These are phyloP conservation scores for Termitomyces sp. DNA, from an alignment of 1,284 basidiomycete species.

Conservation along the genomic window DNA sequence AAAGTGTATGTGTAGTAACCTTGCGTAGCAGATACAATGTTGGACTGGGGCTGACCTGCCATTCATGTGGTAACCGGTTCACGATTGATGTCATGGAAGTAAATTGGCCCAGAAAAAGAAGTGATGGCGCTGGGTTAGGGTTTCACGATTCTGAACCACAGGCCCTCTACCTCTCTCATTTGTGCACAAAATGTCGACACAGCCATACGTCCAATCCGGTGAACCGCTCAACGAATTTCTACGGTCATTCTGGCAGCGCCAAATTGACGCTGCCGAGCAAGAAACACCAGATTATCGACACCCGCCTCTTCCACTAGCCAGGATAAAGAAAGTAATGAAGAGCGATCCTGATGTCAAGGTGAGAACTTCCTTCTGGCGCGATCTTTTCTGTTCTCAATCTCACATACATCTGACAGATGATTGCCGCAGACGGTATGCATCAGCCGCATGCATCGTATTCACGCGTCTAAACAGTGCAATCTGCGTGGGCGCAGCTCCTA, in stretches of 20 bases:
- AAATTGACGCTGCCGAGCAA: conserved; percentile 74
- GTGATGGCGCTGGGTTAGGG: conserved; percentile 12
- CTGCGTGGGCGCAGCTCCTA: conserved; percentile 57
- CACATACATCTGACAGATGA: conserved; percentile 61
- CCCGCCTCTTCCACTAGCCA: conserved; percentile 80
- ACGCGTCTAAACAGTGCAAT: conserved; percentile 14
- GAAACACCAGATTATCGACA: conserved; percentile 82
- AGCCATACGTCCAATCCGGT: conserved; percentile 61
- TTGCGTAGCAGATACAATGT: too few relatives aligned
- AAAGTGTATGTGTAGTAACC: too few relatives aligned
- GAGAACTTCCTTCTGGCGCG: conserved; percentile 21
- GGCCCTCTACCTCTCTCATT: not conserved
- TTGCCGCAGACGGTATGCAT: conserved; percentile 80
- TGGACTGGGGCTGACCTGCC: too few relatives aligned
- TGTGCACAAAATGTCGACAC: conserved; percentile 18
- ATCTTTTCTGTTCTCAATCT: conserved; percentile 1
- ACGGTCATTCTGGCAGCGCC: conserved; percentile 79
- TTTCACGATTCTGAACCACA: conserved; percentile 1
- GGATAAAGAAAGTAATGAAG: conserved; percentile 99
- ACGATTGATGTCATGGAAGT: not conserved
- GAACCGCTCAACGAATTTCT: conserved; percentile 75
- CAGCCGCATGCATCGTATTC: conserved; percentile 7
- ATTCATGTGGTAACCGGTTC: not conserved
- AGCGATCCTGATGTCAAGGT: conserved; percentile 95
- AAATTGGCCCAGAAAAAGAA: not conserved